Evolutionary conservation across 345 rosid genomes (phyloP), one percentile per base, ranked within the genome.

Genomic region (Eucalyptus lansdowneana): DNA sequence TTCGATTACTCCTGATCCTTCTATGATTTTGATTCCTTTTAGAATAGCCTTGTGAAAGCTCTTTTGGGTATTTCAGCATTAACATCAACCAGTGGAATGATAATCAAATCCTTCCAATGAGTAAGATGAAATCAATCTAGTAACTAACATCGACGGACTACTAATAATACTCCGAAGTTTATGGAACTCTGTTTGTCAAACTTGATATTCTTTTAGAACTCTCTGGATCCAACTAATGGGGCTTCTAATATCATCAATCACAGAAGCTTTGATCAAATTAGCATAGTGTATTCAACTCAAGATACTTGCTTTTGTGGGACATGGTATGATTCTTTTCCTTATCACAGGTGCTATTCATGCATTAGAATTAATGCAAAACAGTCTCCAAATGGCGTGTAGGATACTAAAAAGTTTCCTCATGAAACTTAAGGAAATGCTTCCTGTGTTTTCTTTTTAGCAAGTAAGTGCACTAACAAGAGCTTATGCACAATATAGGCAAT

Each of bases 51-150:
- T 14, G 3, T 13, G 7, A 50, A 50, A 50, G 17, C 17, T 50
- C 51, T 50, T 3, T 14, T 2, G 53, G 53, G 14, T 50, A 3
- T 2, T 50, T 2, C 17, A 13, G 17, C 16, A 50, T 14, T 50
- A 5, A 50, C 51, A 50, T 50, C 7, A 50, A 50, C 3, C 17
- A 0, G 7, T 14, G 51, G 51, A 14, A 50, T 50, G 51, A 50
- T 14, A 50, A 2, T 14, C 3, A 1, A 50, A 50, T 50, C 6
- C 17, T 14, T 17, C 51, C 0, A 50, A 7, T 0, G 51, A 50
- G 51, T 50, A 17, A 5, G 7, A 50, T 1, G 1, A 50, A 50
- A 50, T 50, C 51, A 50, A 50, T 50, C 51, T 7, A 50, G 1
- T 1, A 50, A 50, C 17, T 50, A 50, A 50, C 17, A 14, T 50